Evolutionary conservation across 1,284 basidiomycete species (phyloP).

Genomic region (Melampsora americana): DNA sequence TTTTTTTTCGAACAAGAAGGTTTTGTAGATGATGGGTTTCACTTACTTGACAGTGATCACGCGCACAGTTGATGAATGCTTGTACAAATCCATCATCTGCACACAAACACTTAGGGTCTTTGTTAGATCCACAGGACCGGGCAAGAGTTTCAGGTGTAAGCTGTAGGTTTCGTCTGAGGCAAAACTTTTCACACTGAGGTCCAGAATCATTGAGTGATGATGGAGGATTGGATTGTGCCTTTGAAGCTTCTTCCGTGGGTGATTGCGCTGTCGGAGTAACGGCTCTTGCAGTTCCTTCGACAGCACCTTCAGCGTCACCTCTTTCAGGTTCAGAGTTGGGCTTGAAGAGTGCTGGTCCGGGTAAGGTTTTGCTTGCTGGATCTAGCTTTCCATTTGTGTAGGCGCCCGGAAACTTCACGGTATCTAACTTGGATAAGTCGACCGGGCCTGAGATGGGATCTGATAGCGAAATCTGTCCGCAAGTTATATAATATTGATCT

Average conservation of each 20-base stretch:
- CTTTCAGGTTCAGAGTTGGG: neutral
- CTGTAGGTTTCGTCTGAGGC: neutral
- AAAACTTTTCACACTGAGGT: neutral
- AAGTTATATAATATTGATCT: slow-evolving; percentile 40
- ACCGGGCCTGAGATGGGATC: neutral
- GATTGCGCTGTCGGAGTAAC: too few species aligned
- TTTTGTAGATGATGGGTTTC: neutral
- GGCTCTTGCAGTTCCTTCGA: too few species aligned
- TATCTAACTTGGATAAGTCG: slow-evolving; percentile 1
- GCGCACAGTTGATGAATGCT: slow-evolving; percentile 1
- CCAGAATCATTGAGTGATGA: neutral
- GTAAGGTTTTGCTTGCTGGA: slow-evolving; percentile 21
- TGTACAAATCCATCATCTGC: neutral
- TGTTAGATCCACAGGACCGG: neutral
- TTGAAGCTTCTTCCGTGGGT: neutral
- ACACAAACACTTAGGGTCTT: neutral
- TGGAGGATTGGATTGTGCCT: neutral
- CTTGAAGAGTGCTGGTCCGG: neutral
- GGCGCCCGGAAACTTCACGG: slow-evolving; percentile 16
- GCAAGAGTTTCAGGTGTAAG: neutral
- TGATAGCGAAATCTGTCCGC: slow-evolving; percentile 21
- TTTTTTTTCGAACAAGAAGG: neutral
- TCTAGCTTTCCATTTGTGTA: slow-evolving; percentile 30
- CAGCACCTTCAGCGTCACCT: too few species aligned
- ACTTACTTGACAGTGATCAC: slow-evolving; percentile 1